Evolutionary conservation across 139 green algal genomes (phyloP).

Genomic region (Chlorella sp.): DNA sequence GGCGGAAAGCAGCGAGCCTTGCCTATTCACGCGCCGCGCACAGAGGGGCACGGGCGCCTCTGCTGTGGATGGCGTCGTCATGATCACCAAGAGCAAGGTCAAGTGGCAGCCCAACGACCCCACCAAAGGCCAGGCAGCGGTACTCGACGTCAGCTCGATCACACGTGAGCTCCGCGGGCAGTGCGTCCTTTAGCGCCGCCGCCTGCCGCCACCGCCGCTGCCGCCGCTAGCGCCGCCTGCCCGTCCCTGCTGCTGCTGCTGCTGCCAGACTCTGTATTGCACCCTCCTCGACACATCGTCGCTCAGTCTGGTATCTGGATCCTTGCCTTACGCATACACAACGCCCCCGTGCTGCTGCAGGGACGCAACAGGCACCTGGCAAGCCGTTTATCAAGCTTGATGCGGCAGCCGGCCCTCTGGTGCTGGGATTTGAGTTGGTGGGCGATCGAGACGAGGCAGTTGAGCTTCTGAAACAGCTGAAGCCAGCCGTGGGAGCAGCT

Average conservation of each 20-base stretch:
- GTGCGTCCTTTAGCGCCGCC: neutral
- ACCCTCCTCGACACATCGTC: neutral
- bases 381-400: slow-evolving; percentile 50
- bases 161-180: slow-evolving; percentile 26
- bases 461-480: slow-evolving; percentile 39
- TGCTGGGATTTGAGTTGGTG: slow-evolving; percentile 39
- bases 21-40: slow-evolving; percentile 35
- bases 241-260: neutral
- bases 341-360: slow-evolving; percentile 12
- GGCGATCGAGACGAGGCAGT: slow-evolving; percentile 42
- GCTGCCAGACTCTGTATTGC: neutral
- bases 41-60: neutral
- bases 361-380: slow-evolving; percentile 45
- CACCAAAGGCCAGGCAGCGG: neutral
- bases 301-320: neutral
- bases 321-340: too few species aligned
- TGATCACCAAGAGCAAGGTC: slow-evolving; percentile 11
- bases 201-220: neutral
- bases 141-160: slow-evolving; percentile 34
- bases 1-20: neutral
- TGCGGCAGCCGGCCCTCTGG: neutral
- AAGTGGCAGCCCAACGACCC: slow-evolving; percentile 46
- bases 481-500: neutral
- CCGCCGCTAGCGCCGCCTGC: neutral
- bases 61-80: slow-evolving; percentile 21